Base-by-base conservation (phyloP, 1,139 yeast genomes). In the Taphrina flavorubra region DNA sequence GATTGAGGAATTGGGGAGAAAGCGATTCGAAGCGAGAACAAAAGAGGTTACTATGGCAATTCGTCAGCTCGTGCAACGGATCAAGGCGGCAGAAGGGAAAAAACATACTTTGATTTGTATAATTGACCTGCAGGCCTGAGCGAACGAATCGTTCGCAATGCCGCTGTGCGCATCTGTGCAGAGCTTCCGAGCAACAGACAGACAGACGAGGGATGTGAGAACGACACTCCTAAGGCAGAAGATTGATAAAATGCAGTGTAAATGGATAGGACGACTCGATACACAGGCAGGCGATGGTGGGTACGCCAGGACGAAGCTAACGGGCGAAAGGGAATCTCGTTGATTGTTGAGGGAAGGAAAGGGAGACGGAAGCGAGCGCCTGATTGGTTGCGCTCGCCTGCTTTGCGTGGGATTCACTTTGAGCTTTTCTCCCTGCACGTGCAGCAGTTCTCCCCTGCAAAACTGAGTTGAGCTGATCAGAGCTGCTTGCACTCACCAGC, bases 61-160 rank as follows among this genome's bases (percentile, higher is more conserved):
- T 40, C 31, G 60, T 51, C 60, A 49, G 65, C 37, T 20, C 16
- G 14, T 18, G 49, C 20, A 13, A n/a, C 7, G 13, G 18, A 14
- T 7, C 46, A 1, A 36, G 14, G 20, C 2, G 56, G 31, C 31
- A 2, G 4, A 25, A 25, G 31, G 31, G n/a, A n/a, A 6, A 10
- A 31, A 16, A 25, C 61, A 14, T 20, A 63, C 67, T 47, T 53
- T 16, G 67, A 55, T 37, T 25, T 39, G 18, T 36, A 55, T 6
- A 62, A 39, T 20, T 55, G 58, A 18, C 59, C 25, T 13, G 59
- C 56, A 18, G 65, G 59, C 65, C 58, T 51, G 46, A 62, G 34
- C 11, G 59, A 53, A 51, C 65, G 56, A 37, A 62, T 37, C n/a
- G 59, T 42, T 40, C 65, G 51, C 49, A 62, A 40, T n/a, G 51